Evolutionary conservation across 441 rosid species (phyloP).

Genomic region (Populus hybrid): DNA sequence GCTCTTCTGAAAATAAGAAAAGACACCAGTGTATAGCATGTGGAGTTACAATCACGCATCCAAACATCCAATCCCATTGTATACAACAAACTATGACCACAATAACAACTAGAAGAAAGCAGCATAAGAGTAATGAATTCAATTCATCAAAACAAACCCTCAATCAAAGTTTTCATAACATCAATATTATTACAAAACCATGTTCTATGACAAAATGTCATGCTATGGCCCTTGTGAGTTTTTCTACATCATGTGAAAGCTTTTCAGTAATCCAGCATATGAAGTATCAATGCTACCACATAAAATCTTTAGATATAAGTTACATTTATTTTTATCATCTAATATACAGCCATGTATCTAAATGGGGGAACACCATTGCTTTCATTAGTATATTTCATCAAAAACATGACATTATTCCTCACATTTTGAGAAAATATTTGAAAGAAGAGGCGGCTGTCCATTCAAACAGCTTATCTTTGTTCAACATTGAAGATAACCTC

Average conservation of each 20-base stretch:
- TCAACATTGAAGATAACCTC: background rate
- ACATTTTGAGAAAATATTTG: background rate
- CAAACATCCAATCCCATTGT: background rate
- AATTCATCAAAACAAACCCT: constrained; percentile 5
- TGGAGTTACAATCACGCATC: background rate
- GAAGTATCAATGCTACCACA: background rate
- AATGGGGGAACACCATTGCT: background rate
- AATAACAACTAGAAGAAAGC: background rate
- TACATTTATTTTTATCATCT: background rate
- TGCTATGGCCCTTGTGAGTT: background rate
- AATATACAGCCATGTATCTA: background rate
- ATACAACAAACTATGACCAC: background rate
- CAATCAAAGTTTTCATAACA: background rate
- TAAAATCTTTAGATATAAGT: background rate
- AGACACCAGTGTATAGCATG: background rate
- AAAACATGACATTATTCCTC: background rate
- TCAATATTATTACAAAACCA: constrained; percentile 1
- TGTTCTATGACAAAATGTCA: background rate
- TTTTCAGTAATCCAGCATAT: background rate
- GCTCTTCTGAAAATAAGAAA: background rate
- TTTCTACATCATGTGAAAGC: background rate
- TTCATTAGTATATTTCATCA: background rate
- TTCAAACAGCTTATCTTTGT: background rate
- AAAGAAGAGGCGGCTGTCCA: background rate
- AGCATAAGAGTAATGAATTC: background rate